Evolutionary conservation across 805 yeast species (phyloP).

Genomic region (Cyberlindnera suaveolens): DNA sequence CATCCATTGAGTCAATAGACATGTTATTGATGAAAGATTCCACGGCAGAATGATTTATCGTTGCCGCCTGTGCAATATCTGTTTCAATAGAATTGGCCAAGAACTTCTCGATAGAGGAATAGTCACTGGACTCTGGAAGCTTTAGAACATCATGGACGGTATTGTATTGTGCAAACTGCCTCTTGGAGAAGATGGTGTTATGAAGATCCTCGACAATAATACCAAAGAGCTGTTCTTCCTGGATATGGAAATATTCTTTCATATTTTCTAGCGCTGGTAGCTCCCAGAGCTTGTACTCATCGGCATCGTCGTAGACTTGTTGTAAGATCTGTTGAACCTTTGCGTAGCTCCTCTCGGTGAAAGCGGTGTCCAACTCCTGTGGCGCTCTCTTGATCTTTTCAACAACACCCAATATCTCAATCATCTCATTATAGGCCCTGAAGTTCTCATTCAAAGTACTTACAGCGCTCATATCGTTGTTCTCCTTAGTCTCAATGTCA

Average conservation of each 20-base stretch:
- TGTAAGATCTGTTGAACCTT: constrained; percentile 55
- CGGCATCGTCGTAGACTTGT: constrained; percentile 39
- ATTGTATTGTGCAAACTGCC: constrained; percentile 16
- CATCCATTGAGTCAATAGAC: constrained; percentile 4
- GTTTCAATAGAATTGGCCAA: constrained; percentile 50
- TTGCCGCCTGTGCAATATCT: constrained; percentile 47
- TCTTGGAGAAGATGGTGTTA: constrained; percentile 58
- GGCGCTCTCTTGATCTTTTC: constrained; percentile 56
- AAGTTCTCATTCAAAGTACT: constrained; percentile 53
- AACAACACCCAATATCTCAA: constrained; percentile 64
- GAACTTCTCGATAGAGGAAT: constrained; percentile 45
- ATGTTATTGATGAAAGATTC: constrained; percentile 29
- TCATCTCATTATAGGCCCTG: constrained; percentile 55
- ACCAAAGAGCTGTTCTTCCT: constrained; percentile 57
- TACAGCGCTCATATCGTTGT: not conserved
- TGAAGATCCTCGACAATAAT: constrained; percentile 73
- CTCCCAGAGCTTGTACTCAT: constrained; percentile 48
- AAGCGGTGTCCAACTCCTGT: constrained; percentile 53
- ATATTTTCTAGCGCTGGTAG: constrained; percentile 47
- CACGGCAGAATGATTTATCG: constrained; percentile 29
- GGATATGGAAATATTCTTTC: constrained; percentile 46
- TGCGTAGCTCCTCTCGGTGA: constrained; percentile 65
- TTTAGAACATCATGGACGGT: constrained; percentile 17
- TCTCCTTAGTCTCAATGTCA: constrained; percentile 1
- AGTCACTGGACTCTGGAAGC: constrained; percentile 6